phyloP scores from a whole-genome alignment of 2,329 filamentous ascomycete species.

The Stagonosporopsis rhizophila region DNA sequence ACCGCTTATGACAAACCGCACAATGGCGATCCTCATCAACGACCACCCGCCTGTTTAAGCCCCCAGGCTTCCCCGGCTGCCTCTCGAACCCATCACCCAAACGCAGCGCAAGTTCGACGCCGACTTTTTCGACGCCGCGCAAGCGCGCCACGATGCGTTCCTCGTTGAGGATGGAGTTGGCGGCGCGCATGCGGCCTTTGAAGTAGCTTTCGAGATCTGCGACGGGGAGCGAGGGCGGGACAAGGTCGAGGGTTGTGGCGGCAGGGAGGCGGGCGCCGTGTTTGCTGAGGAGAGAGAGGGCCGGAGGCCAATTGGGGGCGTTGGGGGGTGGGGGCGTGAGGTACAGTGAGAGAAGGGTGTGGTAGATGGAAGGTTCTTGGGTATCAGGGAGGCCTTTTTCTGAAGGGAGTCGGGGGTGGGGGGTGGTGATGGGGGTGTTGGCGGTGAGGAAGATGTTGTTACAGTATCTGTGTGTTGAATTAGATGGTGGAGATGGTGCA shows the following conservation, averaged over 20 bases:
- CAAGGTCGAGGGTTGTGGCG: constrained; percentile 81
- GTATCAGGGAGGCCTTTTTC: constrained; percentile 51
- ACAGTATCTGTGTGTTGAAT: constrained; percentile 69
- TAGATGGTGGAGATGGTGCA: constrained; percentile 42
- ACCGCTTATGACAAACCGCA: constrained; percentile 88
- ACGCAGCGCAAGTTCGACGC: constrained; percentile 74
- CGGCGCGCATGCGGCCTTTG: constrained; percentile 83
- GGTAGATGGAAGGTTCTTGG: constrained; percentile 80
- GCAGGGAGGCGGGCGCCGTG: constrained; percentile 93
- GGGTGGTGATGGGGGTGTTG: constrained; percentile 40
- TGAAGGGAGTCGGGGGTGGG: constrained; percentile 26
- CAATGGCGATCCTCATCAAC: constrained; percentile 90
- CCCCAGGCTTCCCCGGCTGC: constrained; percentile 58
- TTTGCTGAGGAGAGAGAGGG: constrained; percentile 84
- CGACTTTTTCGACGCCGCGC: constrained; percentile 79
- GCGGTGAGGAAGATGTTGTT: constrained; percentile 76
- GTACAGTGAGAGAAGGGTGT: constrained; percentile 88
- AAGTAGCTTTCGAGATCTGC: constrained; percentile 88
- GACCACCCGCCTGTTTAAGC: constrained; percentile 73
- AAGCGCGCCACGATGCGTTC: constrained; percentile 78
- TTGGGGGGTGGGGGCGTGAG: constrained; percentile 79
- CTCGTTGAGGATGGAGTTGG: constrained; percentile 82
- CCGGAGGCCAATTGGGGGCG: constrained; percentile 75
- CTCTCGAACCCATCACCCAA: constrained; percentile 72
- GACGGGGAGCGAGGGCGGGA: constrained; percentile 81